Percentiles rank a stretch among this genome's conserved stretches.
Conservation (phyloP, 73 alveolate species). For the Tetrahymena elliotti region DNA sequence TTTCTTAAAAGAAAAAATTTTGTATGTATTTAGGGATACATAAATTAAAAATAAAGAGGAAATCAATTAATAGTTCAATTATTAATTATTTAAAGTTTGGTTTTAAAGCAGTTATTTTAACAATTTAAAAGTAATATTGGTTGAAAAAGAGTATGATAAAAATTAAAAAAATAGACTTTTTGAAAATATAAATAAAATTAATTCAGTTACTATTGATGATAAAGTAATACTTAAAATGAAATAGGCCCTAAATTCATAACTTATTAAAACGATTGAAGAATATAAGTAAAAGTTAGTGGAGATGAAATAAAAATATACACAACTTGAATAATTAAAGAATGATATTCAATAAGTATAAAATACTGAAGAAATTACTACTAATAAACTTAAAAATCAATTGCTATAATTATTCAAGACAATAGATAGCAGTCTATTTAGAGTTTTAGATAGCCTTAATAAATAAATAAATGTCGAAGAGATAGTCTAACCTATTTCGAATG, state of each 20-base stretch:
- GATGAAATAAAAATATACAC: too few species aligned
- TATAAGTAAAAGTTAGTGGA: neutral
- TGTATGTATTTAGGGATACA: neutral
- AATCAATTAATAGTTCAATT: neutral
- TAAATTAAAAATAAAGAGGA: neutral
- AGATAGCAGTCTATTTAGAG: too few species aligned
- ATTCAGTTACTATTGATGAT: neutral
- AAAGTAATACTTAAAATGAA: neutral
- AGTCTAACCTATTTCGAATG: too few species aligned
- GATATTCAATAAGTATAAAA: too few species aligned
- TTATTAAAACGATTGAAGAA: neutral
- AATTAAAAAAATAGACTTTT: too few species aligned
- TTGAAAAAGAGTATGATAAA: neutral
- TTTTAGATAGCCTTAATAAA: too few species aligned
- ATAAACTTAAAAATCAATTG: too few species aligned
- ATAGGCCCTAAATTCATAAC: neutral
- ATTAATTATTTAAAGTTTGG: neutral
- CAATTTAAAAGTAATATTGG: neutral
- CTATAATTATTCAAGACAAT: too few species aligned
- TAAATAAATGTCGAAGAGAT: neutral
- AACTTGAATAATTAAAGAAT: too few species aligned
- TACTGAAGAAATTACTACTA: too few species aligned
- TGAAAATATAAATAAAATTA: too few species aligned
- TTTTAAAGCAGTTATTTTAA: neutral
- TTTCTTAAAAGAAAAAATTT: neutral